These are phyloP conservation scores for Starmerella geochares DNA, from an alignment of 805 yeast species.

Conservation along the genomic window DNA sequence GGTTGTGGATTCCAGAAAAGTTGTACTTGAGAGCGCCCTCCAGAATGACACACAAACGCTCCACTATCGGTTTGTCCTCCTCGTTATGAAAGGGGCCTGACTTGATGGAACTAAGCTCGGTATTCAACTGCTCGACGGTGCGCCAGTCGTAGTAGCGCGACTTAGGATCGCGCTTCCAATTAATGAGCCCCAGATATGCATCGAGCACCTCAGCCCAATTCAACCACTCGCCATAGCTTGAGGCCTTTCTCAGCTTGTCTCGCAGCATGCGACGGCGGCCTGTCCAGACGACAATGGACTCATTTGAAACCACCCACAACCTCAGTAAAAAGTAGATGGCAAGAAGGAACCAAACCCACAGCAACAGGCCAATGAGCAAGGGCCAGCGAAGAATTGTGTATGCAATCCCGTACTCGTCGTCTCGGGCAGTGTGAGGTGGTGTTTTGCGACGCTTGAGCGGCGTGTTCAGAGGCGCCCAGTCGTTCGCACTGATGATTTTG, in stretches of 20 bases:
- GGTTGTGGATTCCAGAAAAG: slow-evolving; percentile 70
- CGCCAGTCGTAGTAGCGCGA: slow-evolving; percentile 61
- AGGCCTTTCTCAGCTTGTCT: slow-evolving; percentile 40
- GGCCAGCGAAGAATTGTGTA: slow-evolving; percentile 57
- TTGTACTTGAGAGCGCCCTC: slow-evolving; percentile 62
- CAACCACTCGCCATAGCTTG: slow-evolving; percentile 53
- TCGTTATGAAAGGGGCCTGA: slow-evolving; percentile 25
- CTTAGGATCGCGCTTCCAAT: slow-evolving; percentile 52
- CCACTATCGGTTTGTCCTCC: slow-evolving; percentile 25
- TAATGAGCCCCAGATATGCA: slow-evolving; percentile 45
- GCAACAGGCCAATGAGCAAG: slow-evolving; percentile 40
- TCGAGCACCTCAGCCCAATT: slow-evolving; percentile 50
- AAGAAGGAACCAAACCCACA: slow-evolving; percentile 47
- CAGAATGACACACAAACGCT: slow-evolving; percentile 45
- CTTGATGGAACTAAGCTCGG: slow-evolving; percentile 33
- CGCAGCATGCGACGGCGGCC: slow-evolving; percentile 47
- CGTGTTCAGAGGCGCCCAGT: slow-evolving; percentile 21
- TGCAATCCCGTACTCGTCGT: slow-evolving; percentile 32
- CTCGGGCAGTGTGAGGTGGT: slow-evolving; percentile 10
- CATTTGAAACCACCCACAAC: slow-evolving; percentile 52
- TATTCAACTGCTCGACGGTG: slow-evolving; percentile 43
- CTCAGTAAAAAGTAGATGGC: slow-evolving; percentile 45
- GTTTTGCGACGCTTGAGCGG: slow-evolving; percentile 8
- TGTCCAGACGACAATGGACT: slow-evolving; percentile 48
- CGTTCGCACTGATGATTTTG: slow-evolving; percentile 26